A percentile compares a stretch with the other conserved stretches of the same genome.
Conservation (phyloP, 768 basidiomycete species). For the Lactarius evosmus region DNA sequence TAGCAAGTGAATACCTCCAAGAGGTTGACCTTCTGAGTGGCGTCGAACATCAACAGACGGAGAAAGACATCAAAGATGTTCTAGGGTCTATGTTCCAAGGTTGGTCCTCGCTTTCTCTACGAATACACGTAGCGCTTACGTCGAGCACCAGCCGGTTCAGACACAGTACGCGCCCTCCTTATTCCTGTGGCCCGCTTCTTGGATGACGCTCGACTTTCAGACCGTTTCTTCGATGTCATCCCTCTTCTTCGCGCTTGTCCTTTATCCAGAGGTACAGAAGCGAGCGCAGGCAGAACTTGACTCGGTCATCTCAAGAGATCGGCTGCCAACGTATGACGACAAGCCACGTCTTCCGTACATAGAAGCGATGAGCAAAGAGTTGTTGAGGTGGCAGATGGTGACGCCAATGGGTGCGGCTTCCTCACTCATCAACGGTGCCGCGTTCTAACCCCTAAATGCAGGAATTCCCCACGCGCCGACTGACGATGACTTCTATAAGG, state of each 20-base stretch:
- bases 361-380: conserved; percentile 27
- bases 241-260: conserved; percentile 32
- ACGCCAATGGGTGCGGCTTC: conserved; percentile 22
- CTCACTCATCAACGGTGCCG: background rate
- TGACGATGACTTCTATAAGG: conserved; percentile 31
- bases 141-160: background rate
- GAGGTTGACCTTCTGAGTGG: background rate
- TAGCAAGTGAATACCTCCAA: background rate
- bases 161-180: background rate
- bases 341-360: conserved; percentile 19
- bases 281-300: conserved; percentile 31
- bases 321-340: background rate
- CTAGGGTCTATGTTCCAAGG: background rate
- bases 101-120: background rate
- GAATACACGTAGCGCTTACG: background rate
- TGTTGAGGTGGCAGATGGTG: conserved; percentile 29
- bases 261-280: conserved; percentile 30
- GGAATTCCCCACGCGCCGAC: conserved; percentile 27
- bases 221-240: conserved; percentile 24
- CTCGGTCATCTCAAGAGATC: conserved; percentile 25
- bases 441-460: background rate
- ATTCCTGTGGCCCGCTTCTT: background rate
- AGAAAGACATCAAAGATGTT: background rate
- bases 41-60: background rate
- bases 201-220: background rate